Percentiles rank a stretch among this genome's conserved stretches.
phyloP scores from a whole-genome alignment of 23 red algal species.

The Gracilaria gracilis region DNA sequence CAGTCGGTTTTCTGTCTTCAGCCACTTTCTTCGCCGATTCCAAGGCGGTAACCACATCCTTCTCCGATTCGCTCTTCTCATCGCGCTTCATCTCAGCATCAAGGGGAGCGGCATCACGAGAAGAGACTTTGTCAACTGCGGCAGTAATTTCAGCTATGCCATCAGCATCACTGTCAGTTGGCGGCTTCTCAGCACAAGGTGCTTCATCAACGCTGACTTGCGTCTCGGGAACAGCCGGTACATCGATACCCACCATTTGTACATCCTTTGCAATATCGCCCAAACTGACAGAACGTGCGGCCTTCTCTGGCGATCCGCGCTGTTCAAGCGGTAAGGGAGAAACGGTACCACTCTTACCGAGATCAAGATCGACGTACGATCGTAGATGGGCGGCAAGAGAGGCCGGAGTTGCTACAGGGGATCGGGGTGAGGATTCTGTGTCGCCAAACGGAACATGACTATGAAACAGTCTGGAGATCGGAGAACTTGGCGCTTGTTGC shows the following conservation, averaged over 20 bases:
- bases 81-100: conserved; percentile 30
- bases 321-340: conserved; percentile 38
- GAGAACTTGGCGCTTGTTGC: conserved; percentile 69
- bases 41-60: not conserved
- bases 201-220: not conserved
- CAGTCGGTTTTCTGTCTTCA: not conserved
- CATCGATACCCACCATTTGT: not conserved
- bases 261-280: not conserved
- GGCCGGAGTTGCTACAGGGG: conserved; percentile 37
- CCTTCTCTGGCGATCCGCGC: not conserved
- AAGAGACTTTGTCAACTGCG: conserved; percentile 29
- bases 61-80: not conserved
- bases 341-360: conserved; percentile 61
- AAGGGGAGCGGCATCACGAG: not conserved
- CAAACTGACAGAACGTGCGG: not conserved
- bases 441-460: conserved; percentile 74
- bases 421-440: conserved; percentile 66
- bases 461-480: conserved; percentile 59
- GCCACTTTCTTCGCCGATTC: conserved; percentile 9
- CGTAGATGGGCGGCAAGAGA: conserved; percentile 15
- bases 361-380: conserved; percentile 34
- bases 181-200: not conserved
- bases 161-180: conserved; percentile 37
- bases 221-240: not conserved
- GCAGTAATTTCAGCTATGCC: conserved; percentile 56